phyloP scores from a whole-genome alignment of 163 green algal species.

The Scenedesmus sp. region DNA sequence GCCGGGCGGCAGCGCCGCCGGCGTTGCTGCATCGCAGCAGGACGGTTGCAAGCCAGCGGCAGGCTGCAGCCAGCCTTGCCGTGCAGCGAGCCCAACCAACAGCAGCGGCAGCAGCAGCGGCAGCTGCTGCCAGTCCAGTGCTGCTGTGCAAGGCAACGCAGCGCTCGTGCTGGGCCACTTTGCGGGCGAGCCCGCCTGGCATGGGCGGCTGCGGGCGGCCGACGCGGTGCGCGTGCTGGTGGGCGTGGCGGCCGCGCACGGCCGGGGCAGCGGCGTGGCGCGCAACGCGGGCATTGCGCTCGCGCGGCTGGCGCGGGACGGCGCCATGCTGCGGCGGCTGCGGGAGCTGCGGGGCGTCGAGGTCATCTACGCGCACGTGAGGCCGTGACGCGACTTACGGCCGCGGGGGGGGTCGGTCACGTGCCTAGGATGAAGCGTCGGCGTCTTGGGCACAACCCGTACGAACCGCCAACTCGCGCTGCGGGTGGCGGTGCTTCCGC shows the following conservation, averaged over 20 bases:
- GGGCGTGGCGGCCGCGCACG: constrained; percentile 58
- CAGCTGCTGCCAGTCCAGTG: background rate
- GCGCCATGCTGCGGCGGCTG: constrained; percentile 65
- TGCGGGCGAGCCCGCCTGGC: constrained; percentile 34
- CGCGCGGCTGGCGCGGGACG: constrained; percentile 70
- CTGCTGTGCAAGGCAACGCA: constrained; percentile 67
- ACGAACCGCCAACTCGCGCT: constrained; percentile 62
- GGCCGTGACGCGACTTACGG: too few relatives aligned
- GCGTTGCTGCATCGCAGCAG: background rate
- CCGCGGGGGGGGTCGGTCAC: too few relatives aligned
- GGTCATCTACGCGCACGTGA: constrained; percentile 79
- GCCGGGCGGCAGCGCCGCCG: background rate
- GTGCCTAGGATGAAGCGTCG: constrained; percentile 51
- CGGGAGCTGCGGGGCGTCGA: constrained; percentile 81
- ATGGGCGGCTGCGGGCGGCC: background rate
- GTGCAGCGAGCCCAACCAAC: background rate
- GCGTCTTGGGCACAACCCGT: constrained; percentile 72
- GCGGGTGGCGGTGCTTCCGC: too few relatives aligned
- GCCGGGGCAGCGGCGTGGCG: constrained; percentile 58
- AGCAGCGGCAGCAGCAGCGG: background rate
- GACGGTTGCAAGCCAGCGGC: background rate
- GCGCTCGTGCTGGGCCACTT: constrained; percentile 68
- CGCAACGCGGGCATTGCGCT: constrained; percentile 83
- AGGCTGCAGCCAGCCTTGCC: too few relatives aligned
- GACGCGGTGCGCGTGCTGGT: constrained; percentile 68